phyloP scores from a whole-genome alignment of 345 rosid species.

The Luvunga scandens region DNA sequence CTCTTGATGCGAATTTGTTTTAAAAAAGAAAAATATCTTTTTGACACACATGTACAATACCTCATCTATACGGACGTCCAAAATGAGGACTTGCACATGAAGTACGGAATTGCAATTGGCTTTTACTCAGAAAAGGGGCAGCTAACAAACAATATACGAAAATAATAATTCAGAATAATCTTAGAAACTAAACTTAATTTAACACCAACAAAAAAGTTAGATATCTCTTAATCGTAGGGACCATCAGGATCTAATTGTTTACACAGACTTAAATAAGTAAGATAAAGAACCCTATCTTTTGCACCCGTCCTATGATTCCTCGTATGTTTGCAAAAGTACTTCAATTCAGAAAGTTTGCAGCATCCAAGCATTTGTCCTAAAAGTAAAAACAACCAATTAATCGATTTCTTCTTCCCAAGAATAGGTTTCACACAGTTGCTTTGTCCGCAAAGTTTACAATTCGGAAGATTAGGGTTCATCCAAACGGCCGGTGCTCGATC shows the following conservation, averaged over 20 bases:
- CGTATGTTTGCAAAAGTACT: constrained; percentile 44
- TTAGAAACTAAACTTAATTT: too few species aligned
- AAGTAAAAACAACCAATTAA: constrained; percentile 43
- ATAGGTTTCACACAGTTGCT: constrained; percentile 22
- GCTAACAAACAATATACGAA: too few species aligned
- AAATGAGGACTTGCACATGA: too few species aligned
- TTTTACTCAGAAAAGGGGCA: too few species aligned
- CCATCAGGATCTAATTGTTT: constrained; percentile 34
- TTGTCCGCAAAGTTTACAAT: constrained; percentile 23
- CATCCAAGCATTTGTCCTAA: constrained; percentile 39
- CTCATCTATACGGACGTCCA: too few species aligned
- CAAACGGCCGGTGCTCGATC: constrained; percentile 34
- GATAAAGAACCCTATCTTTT: constrained; percentile 41
- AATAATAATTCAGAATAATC: neutral
- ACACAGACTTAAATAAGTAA: constrained; percentile 33
- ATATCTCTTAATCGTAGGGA: neutral
- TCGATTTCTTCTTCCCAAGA: constrained; percentile 20
- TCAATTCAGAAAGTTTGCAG: constrained; percentile 31
- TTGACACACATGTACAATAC: too few species aligned
- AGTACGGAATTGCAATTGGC: too few species aligned
- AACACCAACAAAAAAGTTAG: neutral
- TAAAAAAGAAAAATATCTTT: too few species aligned
- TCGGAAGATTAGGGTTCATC: constrained; percentile 30
- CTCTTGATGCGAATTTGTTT: too few species aligned
- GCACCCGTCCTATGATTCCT: constrained; percentile 42